A percentile compares a stretch with the other conserved stretches of the same genome.
These are phyloP conservation scores for Amphibolis antarctica DNA, from an alignment of 106 monocot species.

Conservation along the genomic window DNA sequence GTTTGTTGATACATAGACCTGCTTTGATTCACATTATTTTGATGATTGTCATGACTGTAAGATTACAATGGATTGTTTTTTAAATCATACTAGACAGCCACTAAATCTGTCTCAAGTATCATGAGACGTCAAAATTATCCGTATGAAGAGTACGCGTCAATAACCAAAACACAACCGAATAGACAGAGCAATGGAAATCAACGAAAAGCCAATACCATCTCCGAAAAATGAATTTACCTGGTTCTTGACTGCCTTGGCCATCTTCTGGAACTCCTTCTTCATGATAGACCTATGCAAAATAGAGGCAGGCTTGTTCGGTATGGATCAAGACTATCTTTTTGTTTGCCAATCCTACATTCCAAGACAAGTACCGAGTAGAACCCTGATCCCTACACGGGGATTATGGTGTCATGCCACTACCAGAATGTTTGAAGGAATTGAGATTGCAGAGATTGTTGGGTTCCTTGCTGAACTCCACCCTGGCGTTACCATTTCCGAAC, in stretches of 20 bases:
- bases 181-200: too few relatives aligned
- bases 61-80: too few relatives aligned
- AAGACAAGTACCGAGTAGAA: not conserved
- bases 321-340: conserved; percentile 9
- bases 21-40: too few relatives aligned
- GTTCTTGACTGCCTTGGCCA: conserved; percentile 12
- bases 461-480: conserved; percentile 15
- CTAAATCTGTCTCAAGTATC: too few relatives aligned
- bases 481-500: conserved; percentile 14
- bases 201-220: too few relatives aligned
- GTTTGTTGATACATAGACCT: too few relatives aligned
- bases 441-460: conserved; percentile 15
- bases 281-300: conserved; percentile 1
- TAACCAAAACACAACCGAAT: too few relatives aligned
- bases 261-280: conserved; percentile 15
- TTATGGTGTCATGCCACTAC: not conserved
- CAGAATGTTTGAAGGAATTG: conserved; percentile 13
- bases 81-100: too few relatives aligned
- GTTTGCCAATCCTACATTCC: conserved; percentile 6
- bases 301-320: conserved; percentile 6
- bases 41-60: too few relatives aligned
- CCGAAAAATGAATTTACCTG: conserved; percentile 8
- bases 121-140: too few relatives aligned
- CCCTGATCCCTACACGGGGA: not conserved
- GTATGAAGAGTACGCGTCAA: too few relatives aligned